These are phyloP conservation scores for Hylodesmum podocarpum DNA, from an alignment of 306 rosid species.

Conservation along the genomic window DNA sequence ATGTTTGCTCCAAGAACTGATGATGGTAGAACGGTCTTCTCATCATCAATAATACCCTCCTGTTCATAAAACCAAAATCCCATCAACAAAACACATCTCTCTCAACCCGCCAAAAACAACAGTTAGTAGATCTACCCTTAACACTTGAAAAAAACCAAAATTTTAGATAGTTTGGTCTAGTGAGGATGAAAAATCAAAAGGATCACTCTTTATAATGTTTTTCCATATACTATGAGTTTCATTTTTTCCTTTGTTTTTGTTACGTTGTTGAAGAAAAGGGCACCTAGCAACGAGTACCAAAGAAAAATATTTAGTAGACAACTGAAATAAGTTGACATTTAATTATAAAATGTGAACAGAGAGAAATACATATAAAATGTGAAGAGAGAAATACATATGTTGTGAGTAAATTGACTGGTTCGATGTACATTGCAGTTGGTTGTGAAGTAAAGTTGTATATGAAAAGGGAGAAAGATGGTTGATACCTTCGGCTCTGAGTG, in stretches of 20 bases:
- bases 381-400: too few species aligned
- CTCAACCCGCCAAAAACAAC: background rate
- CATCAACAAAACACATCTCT: background rate
- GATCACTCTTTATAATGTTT: too few species aligned
- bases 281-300: too few species aligned
- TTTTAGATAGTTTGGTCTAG: background rate
- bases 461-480: background rate
- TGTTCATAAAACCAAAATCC: slow-evolving; percentile 15
- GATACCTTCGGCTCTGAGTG: slow-evolving; percentile 36
- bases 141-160: background rate
- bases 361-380: too few species aligned
- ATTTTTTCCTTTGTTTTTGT: background rate
- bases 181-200: background rate
- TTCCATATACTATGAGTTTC: too few species aligned
- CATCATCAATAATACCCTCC: background rate
- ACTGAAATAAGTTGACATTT: too few species aligned
- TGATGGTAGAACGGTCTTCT: background rate
- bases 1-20: slow-evolving; percentile 25
- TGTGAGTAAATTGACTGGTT: too few species aligned
- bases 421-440: too few species aligned
- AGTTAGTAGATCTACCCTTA: background rate
- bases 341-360: too few species aligned
- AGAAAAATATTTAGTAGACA: too few species aligned
- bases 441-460: too few species aligned
- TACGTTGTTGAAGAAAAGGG: background rate